Evolutionary conservation across 1,139 yeast species (phyloP).

Genomic region (Debaryomycetaceae sp.): DNA sequence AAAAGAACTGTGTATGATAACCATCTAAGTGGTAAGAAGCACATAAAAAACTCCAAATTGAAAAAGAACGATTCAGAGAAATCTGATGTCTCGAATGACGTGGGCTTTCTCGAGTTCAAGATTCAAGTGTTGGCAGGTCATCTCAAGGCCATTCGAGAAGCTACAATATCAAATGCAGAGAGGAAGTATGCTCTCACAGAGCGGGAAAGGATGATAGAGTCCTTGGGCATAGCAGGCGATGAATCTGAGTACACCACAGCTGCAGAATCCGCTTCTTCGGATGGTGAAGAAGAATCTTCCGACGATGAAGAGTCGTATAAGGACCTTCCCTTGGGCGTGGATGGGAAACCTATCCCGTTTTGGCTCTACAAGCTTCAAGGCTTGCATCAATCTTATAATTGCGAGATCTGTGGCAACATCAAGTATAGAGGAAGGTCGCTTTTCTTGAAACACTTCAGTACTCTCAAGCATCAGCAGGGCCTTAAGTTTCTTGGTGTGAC

Average conservation of each 20-base stretch:
- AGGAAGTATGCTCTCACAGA: slow-evolving; percentile 71
- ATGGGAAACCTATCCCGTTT: slow-evolving; percentile 87
- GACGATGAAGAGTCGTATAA: slow-evolving; percentile 27
- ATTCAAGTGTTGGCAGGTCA: slow-evolving; percentile 29
- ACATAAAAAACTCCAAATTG: slow-evolving; percentile 44
- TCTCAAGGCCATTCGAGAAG: slow-evolving; percentile 35
- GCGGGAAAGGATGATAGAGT: slow-evolving; percentile 62
- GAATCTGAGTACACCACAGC: slow-evolving; percentile 34
- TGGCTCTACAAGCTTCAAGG: slow-evolving; percentile 95
- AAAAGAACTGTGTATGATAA: slow-evolving; percentile 63
- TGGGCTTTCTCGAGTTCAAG: slow-evolving; percentile 24
- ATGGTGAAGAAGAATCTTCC: slow-evolving; percentile 11
- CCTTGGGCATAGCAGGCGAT: slow-evolving; percentile 24
- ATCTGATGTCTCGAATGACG: slow-evolving; percentile 2
- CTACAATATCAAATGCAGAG: slow-evolving; percentile 61
- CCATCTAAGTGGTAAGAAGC: slow-evolving; percentile 78
- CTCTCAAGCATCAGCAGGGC: slow-evolving; percentile 68
- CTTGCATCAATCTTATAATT: slow-evolving; percentile 62
- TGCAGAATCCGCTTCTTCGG: slow-evolving; percentile 31
- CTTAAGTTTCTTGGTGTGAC: slow-evolving; percentile 70
- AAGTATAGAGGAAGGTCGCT: slow-evolving; percentile 70
- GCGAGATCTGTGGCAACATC: slow-evolving; percentile 86
- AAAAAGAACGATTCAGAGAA: slow-evolving; percentile 1
- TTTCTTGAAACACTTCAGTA: slow-evolving; percentile 72
- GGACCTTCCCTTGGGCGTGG: slow-evolving; percentile 77